phyloP scores from a whole-genome alignment of 2,329 filamentous ascomycete species.

The Incumbomyces lentus region DNA sequence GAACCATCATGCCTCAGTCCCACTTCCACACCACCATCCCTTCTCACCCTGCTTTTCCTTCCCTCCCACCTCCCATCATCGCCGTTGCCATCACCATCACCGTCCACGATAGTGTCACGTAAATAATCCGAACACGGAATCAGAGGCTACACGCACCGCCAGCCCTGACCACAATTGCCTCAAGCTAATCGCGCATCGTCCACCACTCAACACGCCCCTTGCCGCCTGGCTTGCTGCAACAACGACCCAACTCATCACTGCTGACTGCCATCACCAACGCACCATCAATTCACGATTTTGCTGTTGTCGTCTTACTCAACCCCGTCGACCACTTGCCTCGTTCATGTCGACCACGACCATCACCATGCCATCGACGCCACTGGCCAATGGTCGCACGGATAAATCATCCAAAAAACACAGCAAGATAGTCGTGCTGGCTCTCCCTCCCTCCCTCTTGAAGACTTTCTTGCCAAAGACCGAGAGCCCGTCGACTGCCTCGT shows the following conservation, averaged over 20 bases:
- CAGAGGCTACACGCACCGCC: background rate
- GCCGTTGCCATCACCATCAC: conserved; percentile 11
- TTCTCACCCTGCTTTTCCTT: conserved; percentile 9
- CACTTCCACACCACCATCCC: conserved; percentile 9
- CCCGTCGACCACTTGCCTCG: conserved; percentile 3
- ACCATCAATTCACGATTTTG: conserved; percentile 13
- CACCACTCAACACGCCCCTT: conserved; percentile 1
- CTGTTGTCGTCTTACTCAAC: background rate
- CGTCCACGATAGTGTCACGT: background rate
- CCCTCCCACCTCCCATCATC: conserved; percentile 13
- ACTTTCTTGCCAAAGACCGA: conserved; percentile 26
- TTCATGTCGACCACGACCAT: conserved; percentile 9
- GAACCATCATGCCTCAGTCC: conserved; percentile 11
- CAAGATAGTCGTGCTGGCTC: conserved; percentile 28
- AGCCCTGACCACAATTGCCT: conserved; percentile 9
- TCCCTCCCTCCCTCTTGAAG: conserved; percentile 28
- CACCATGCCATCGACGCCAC: conserved; percentile 17
- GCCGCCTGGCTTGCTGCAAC: conserved; percentile 21
- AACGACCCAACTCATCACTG: conserved; percentile 10
- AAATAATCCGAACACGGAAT: conserved; percentile 4
- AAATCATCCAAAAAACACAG: conserved; percentile 23
- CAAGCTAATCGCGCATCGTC: conserved; percentile 6
- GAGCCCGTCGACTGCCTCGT: conserved; percentile 28
- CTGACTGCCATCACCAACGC: conserved; percentile 19
- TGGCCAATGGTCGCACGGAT: conserved; percentile 27